Conservation (phyloP, 805 yeast genomes). For the Tetrapisispora namnaoensis region DNA sequence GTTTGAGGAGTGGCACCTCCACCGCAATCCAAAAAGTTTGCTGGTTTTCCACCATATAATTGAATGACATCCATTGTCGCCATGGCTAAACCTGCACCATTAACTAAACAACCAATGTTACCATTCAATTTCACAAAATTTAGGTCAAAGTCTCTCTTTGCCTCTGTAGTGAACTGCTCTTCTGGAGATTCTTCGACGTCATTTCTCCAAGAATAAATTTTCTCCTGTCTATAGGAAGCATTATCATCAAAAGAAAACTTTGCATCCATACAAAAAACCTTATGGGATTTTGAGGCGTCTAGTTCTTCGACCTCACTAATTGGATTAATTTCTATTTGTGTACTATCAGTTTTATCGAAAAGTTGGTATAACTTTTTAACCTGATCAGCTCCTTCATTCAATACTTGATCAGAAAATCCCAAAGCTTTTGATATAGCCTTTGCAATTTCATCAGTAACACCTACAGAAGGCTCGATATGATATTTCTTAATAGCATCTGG, state of each 20-base stretch:
- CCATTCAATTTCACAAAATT: slow-evolving; percentile 98
- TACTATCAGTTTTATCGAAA: slow-evolving; percentile 86
- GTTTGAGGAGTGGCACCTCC: slow-evolving; percentile 99
- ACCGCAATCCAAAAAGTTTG: slow-evolving; percentile 98
- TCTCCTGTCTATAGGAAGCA: slow-evolving; percentile 89
- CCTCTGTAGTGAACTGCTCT: slow-evolving; percentile 58
- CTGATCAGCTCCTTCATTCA: slow-evolving; percentile 78
- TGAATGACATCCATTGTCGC: slow-evolving; percentile 99
- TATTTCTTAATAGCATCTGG: slow-evolving; percentile 90
- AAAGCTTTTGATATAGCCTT: slow-evolving; percentile 64
- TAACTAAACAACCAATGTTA: slow-evolving; percentile 96
- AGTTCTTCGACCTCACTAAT: slow-evolving; percentile 79
- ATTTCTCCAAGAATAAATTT: slow-evolving; percentile 95
- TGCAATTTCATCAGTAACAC: slow-evolving; percentile 74
- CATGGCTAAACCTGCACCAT: slow-evolving; percentile 99
- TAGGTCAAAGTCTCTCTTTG: slow-evolving; percentile 74
- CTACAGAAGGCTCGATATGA: slow-evolving; percentile 61
- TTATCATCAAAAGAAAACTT: slow-evolving; percentile 97
- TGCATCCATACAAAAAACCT: slow-evolving; percentile 97
- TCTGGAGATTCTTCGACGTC: slow-evolving; percentile 95
- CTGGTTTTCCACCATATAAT: slow-evolving; percentile 97
- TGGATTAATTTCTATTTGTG: slow-evolving; percentile 98
- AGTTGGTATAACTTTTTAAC: slow-evolving; percentile 81
- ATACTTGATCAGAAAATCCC: slow-evolving; percentile 69
- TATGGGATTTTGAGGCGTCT: slow-evolving; percentile 37